phyloP scores from a whole-genome alignment of 768 basidiomycete genomes.

The Termitomyces bulborhizus region DNA sequence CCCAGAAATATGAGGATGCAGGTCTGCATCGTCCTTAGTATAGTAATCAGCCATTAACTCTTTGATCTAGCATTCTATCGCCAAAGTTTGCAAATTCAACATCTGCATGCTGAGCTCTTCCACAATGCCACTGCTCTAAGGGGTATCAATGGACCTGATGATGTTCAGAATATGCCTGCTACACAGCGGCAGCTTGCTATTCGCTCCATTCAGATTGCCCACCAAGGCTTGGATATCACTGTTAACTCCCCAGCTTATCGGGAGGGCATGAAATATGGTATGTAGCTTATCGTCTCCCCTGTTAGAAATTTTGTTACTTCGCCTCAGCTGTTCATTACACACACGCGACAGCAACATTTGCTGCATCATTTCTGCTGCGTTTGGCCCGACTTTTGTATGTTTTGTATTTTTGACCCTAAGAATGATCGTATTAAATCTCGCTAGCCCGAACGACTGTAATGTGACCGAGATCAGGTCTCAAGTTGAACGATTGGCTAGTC shows the following conservation, averaged over 20 bases:
- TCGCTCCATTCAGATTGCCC: conserved; percentile 78
- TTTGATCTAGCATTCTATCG: conserved; percentile 67
- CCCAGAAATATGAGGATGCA: conserved; percentile 78
- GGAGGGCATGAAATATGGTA: conserved; percentile 90
- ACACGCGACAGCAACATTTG: conserved; percentile 91
- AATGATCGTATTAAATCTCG: conserved; percentile 3
- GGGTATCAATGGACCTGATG: conserved; percentile 80
- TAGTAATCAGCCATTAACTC: not conserved
- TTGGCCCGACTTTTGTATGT: conserved; percentile 83
- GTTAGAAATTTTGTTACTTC: not conserved
- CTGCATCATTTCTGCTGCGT: conserved; percentile 84
- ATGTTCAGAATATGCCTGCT: conserved; percentile 77
- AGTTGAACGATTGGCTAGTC: conserved; percentile 69
- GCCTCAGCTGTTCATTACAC: conserved; percentile 77
- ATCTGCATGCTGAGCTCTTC: conserved; percentile 79
- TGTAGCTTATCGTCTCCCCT: conserved; percentile 13
- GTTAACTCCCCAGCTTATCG: conserved; percentile 79
- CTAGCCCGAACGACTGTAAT: conserved; percentile 80
- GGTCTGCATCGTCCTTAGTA: conserved; percentile 34
- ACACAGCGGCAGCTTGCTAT: conserved; percentile 77
- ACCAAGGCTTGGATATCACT: conserved; percentile 77
- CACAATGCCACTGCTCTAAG: conserved; percentile 80
- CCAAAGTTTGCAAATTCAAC: conserved; percentile 83
- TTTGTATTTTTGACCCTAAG: not conserved
- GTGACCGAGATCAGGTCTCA: conserved; percentile 64